Base-by-base conservation (phyloP, 2,329 filamentous ascomycete species). In the Aspergillus fumigatus region DNA sequence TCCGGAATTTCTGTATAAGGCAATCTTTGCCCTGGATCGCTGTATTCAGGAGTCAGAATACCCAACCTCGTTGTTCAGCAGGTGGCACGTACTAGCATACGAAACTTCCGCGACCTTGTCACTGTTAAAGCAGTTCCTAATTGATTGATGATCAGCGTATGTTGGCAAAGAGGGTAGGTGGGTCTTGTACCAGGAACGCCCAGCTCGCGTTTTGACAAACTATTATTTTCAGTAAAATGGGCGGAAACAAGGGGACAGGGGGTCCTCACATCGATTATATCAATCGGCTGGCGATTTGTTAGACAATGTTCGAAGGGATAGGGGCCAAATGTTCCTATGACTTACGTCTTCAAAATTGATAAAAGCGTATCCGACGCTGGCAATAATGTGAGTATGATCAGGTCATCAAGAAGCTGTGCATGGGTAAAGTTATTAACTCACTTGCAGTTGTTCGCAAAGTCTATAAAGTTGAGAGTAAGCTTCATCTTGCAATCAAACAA, bases 11-110 rank as follows among this genome's bases (percentile, higher is more conserved):
- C 72, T 95, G 89, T 6, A 97, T 85, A 0, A 97, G 81, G 61
- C 90, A 93, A 68, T 96, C 92, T 61, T 88, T 88, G 48, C 94
- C 94, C 77, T 99, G 94, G 58, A 96, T 93, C 11, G 92, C 89
- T 92, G 56, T 45, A 50, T 38, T 52, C 21, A 11, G 9, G 55
- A 52, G 51, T 77, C 54, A 77, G 68, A 50, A 61, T 53, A 45
- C 59, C n/a, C 35, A 32, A 49, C 47, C 7, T 11, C 19, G 27
- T n/a, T 21, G 51, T 35, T 26, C 7, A 51, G 11, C 49, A 19
- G 10, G 26, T 32, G 40, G 43, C 7, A 80, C 88, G 77, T 74
- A 92, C 89, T 96, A n/a, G 94, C 94, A 73, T 97, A 99, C 0
- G 92, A 96, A 48, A 97, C 85, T 72, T 96, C 90, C 0, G 90